phyloP scores from a whole-genome alignment of 495 filamentous ascomycete species.

The Podospora pseudocomata region DNA sequence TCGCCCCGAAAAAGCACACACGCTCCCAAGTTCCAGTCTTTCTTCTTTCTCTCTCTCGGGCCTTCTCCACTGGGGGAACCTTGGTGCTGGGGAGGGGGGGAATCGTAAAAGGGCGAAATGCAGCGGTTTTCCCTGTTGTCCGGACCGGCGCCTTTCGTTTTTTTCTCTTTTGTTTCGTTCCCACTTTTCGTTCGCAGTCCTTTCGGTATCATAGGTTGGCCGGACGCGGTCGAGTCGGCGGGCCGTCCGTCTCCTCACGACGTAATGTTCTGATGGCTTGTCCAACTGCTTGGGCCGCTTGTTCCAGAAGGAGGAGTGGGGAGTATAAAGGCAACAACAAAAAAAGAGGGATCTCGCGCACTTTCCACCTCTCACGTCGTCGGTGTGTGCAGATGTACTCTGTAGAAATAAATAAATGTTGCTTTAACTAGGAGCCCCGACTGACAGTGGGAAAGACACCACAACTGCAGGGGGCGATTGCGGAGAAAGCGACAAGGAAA shows the following conservation, averaged over 20 bases:
- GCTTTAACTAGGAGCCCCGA: not conserved
- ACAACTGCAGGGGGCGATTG: not conserved
- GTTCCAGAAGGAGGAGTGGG: not conserved
- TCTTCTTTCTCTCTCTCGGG: constrained; percentile 12
- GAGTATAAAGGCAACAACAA: not conserved
- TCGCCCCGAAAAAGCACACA: not conserved
- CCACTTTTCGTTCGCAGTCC: constrained; percentile 20
- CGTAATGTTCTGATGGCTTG: constrained; percentile 12
- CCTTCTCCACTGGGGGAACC: constrained; percentile 12
- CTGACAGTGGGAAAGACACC: not conserved
- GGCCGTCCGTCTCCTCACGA: constrained; percentile 16
- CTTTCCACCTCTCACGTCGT: too few relatives aligned
- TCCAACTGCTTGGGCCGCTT: too few relatives aligned
- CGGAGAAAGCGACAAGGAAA: not conserved
- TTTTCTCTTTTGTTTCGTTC: constrained; percentile 5
- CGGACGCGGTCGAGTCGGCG: constrained; percentile 3
- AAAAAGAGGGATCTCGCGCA: not conserved
- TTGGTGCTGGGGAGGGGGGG: not conserved
- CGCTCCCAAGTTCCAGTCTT: constrained; percentile 16
- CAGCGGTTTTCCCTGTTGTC: constrained; percentile 15
- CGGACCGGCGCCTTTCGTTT: constrained; percentile 11
- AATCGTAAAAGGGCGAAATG: constrained; percentile 7
- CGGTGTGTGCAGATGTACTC: too few relatives aligned
- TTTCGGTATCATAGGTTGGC: constrained; percentile 18
- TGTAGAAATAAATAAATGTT: not conserved